Base-by-base conservation (phyloP, 2,329 filamentous ascomycete species). In the Waltergamsia citrina region DNA sequence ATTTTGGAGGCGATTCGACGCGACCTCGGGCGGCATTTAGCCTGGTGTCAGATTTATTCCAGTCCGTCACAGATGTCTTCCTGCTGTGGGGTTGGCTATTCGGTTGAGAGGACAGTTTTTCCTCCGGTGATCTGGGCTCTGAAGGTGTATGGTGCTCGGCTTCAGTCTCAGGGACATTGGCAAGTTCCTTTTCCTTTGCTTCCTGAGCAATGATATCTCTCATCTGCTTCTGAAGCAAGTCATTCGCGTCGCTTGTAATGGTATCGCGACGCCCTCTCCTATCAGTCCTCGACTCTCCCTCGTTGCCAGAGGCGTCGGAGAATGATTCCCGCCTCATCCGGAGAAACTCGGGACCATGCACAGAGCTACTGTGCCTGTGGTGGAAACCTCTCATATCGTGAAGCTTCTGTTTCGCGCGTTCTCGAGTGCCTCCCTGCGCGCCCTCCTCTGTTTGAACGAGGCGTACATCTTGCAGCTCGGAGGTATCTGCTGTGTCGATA, bases 141-240 rank as follows among this genome's bases (percentile, higher is more conserved):
- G 12, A 14, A 23, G 23, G 14, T 18, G 6, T 27, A n/a, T 49
- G 48, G 23, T 50, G 46, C 36, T 50, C 51, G 1, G 51, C 40
- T n/a, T 59, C 56, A 4, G 50, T 53, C 33, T 53, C 47, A 9
- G 41, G 44, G 11, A 50, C 42, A n/a, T 53, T 48, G 2, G 47
- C 44, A n/a, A 56, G 45, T 17, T 64, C 61, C 26, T 58, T 56
- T 28, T 65, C 62, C 10, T 55, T 53, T 6, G 62, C 63, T 47
- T 78, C 73, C 39, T 64, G 65, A 6, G 68, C 68, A 39, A 78
- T 63, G 58, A 76, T 69, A 37, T 77, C 71, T 38, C 67, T 55
- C 71, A 78, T 78, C 46, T 78, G 74, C 48, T 71, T 75, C 40
- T 75, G 70, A 10, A 78, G 53, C 10, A 78, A 55, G 37, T 74